These are phyloP conservation scores for Phylloporus rhodoxanthus DNA, from an alignment of 768 basidiomycete species.

Conservation along the genomic window DNA sequence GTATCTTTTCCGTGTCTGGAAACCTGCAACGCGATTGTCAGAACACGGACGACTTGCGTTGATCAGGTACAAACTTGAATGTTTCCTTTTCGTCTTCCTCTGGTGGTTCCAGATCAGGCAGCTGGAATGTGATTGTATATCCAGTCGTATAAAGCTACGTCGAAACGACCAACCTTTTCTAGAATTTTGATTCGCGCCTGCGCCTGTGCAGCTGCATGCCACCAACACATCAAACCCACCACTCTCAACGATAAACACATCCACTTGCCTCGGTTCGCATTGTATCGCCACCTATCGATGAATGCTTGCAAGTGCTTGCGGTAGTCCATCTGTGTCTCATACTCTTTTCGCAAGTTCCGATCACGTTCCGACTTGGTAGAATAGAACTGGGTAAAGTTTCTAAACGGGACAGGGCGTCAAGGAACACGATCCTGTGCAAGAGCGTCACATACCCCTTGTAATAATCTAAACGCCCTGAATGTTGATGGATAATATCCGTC, in stretches of 20 bases:
- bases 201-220: slow-evolving; percentile 71
- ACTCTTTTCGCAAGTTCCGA: slow-evolving; percentile 86
- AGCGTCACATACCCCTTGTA: slow-evolving; percentile 73
- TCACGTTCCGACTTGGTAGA: slow-evolving; percentile 96
- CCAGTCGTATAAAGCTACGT: not conserved
- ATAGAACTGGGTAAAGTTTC: slow-evolving; percentile 98
- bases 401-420: slow-evolving; percentile 24
- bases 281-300: slow-evolving; percentile 98
- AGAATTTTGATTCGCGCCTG: slow-evolving; percentile 71
- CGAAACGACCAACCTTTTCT: slow-evolving; percentile 51
- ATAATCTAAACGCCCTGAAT: slow-evolving; percentile 88
- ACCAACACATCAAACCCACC: slow-evolving; percentile 1
- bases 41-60: not conserved
- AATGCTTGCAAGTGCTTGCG: slow-evolving; percentile 94
- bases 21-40: slow-evolving; percentile 45
- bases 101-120: slow-evolving; percentile 90
- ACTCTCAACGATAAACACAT: not conserved
- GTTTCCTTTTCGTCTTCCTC: slow-evolving; percentile 88
- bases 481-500: slow-evolving; percentile 97
- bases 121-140: slow-evolving; percentile 34
- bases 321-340: slow-evolving; percentile 94
- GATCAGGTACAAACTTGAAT: slow-evolving; percentile 58
- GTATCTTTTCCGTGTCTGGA: slow-evolving; percentile 95
- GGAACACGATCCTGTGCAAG: not conserved
- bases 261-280: slow-evolving; percentile 78